Conservation (phyloP, 352 stramenopile genomes). For the Halophytophthora batemanensis region DNA sequence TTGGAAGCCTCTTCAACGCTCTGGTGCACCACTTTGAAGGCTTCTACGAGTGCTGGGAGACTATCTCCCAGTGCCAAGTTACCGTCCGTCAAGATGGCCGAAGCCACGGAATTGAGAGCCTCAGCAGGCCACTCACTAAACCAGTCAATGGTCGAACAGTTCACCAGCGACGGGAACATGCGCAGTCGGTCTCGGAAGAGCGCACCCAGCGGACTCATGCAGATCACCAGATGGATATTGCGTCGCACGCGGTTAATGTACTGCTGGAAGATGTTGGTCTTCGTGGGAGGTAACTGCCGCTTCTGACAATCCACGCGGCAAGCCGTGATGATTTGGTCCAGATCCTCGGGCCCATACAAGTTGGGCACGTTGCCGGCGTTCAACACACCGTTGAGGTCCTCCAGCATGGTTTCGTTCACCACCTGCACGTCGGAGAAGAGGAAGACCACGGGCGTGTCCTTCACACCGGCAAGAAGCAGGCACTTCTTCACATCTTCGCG, state of each 20-base stretch:
- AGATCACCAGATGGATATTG: slow-evolving; percentile 92
- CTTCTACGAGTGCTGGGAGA: slow-evolving; percentile 52
- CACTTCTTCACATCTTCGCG: slow-evolving; percentile 92
- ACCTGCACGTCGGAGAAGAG: slow-evolving; percentile 95
- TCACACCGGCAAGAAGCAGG: slow-evolving; percentile 85
- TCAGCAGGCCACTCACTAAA: slow-evolving; percentile 88
- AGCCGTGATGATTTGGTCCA: slow-evolving; percentile 89
- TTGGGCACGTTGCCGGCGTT: slow-evolving; percentile 95
- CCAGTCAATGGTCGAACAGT: slow-evolving; percentile 88
- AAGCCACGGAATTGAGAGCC: slow-evolving; percentile 79
- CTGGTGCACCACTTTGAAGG: slow-evolving; percentile 88
- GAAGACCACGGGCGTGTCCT: slow-evolving; percentile 91
- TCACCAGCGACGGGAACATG: slow-evolving; percentile 88
- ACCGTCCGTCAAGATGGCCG: slow-evolving; percentile 78
- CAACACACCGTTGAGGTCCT: slow-evolving; percentile 94
- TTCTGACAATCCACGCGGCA: slow-evolving; percentile 92
- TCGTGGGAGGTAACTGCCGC: slow-evolving; percentile 88
- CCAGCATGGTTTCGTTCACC: slow-evolving; percentile 94
- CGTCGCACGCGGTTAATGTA: slow-evolving; percentile 90
- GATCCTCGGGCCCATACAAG: slow-evolving; percentile 89
- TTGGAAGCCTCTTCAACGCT: slow-evolving; percentile 83
- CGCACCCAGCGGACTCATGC: slow-evolving; percentile 80
- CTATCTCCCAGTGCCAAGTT: slow-evolving; percentile 70
- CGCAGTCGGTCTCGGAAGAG: slow-evolving; percentile 78
- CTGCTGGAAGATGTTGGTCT: slow-evolving; percentile 94